These are phyloP conservation scores for Blumeria graminis DNA, from an alignment of 2,329 filamentous ascomycete species.

Conservation along the genomic window DNA sequence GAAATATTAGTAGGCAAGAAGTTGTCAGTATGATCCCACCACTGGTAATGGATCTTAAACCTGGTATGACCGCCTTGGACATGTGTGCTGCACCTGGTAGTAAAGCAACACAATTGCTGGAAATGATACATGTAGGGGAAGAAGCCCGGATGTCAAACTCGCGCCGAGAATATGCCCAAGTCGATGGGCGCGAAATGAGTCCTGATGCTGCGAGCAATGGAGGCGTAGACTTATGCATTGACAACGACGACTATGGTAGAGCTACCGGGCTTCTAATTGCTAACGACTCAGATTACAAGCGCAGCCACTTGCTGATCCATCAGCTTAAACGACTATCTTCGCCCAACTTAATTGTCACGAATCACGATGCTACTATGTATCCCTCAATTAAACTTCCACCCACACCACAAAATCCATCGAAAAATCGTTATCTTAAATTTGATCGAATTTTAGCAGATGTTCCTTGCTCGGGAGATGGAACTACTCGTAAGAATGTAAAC, in stretches of 20 bases:
- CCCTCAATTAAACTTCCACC: constrained; percentile 71
- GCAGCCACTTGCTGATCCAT: constrained; percentile 89
- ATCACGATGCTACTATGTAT: constrained; percentile 91
- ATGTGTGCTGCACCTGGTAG: constrained; percentile 93
- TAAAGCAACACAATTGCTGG: constrained; percentile 85
- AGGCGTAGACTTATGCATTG: constrained; percentile 27
- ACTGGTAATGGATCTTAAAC: constrained; percentile 69
- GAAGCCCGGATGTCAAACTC: constrained; percentile 61
- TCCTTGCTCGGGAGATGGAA: constrained; percentile 89
- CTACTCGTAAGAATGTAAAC: constrained; percentile 73
- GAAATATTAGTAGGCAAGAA: constrained; percentile 93
- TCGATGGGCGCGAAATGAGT: constrained; percentile 32
- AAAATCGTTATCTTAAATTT: constrained; percentile 68
- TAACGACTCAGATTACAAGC: constrained; percentile 92
- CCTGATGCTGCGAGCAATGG: constrained; percentile 22
- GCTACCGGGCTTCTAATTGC: constrained; percentile 81
- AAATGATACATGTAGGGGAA: constrained; percentile 82
- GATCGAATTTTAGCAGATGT: constrained; percentile 93
- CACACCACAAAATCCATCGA: constrained; percentile 26
- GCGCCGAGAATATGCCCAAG: constrained; percentile 35
- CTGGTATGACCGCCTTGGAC: constrained; percentile 82
- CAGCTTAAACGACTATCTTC: constrained; percentile 94
- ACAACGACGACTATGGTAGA: constrained; percentile 53
- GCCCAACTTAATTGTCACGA: constrained; percentile 87
- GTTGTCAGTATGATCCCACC: constrained; percentile 98